These are phyloP conservation scores for Blastomyces parvus DNA, from an alignment of 2,329 filamentous ascomycete species.

Conservation along the genomic window DNA sequence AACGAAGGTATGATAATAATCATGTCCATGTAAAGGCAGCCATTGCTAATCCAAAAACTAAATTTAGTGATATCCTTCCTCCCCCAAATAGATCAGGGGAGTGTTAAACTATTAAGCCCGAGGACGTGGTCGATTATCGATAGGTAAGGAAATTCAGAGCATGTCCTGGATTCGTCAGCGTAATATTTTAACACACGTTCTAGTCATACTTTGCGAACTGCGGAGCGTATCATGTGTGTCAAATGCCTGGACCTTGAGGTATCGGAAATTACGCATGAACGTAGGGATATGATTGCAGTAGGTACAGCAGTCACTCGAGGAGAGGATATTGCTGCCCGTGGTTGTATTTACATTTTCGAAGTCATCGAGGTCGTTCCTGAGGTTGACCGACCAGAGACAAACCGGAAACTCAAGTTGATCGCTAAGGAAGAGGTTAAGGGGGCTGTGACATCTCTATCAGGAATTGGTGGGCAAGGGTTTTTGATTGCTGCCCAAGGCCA, in stretches of 20 bases:
- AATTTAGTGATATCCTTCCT: slow-evolving; percentile 43
- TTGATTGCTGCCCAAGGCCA: slow-evolving; percentile 88
- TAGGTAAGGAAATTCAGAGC: slow-evolving; percentile 31
- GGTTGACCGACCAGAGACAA: slow-evolving; percentile 73
- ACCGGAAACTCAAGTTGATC: slow-evolving; percentile 73
- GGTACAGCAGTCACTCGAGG: slow-evolving; percentile 80
- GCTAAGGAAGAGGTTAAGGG: slow-evolving; percentile 88
- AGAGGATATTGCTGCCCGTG: slow-evolving; percentile 79
- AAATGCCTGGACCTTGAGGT: slow-evolving; percentile 78
- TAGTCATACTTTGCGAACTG: slow-evolving; percentile 57
- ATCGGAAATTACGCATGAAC: slow-evolving; percentile 82
- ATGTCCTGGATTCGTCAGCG: not conserved
- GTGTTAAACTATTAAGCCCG: slow-evolving; percentile 69
- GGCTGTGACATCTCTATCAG: slow-evolving; percentile 75
- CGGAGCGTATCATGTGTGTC: slow-evolving; percentile 70
- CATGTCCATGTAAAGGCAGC: not conserved
- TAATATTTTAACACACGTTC: slow-evolving; percentile 10
- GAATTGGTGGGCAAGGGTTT: slow-evolving; percentile 77
- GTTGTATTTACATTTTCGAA: slow-evolving; percentile 82
- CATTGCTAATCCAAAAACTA: slow-evolving; percentile 13
- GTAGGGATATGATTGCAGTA: slow-evolving; percentile 69
- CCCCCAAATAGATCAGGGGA: slow-evolving; percentile 61
- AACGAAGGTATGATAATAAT: slow-evolving; percentile 47
- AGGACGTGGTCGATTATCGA: slow-evolving; percentile 71
- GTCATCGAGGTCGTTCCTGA: slow-evolving; percentile 87